Conservation (phyloP, 75 land plant genomes). For the Selaginella tamariscina region DNA sequence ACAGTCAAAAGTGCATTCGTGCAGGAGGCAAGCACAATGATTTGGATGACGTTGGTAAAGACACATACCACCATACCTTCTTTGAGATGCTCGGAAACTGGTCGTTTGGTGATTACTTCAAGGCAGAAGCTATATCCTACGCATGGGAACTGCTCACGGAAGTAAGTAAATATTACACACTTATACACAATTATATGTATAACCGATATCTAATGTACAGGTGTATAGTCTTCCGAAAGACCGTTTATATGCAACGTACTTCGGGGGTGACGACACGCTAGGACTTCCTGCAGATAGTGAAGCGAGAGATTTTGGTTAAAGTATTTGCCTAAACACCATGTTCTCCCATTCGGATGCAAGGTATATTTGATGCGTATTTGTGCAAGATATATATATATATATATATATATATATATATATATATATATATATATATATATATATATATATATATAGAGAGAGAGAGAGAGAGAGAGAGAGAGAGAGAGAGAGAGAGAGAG, state of each 20-base stretch:
- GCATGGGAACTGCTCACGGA: conserved; percentile 92
- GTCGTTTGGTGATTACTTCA: conserved; percentile 97
- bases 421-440: too few species aligned
- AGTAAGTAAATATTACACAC: conserved; percentile 21
- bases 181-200: neutral
- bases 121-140: conserved; percentile 74
- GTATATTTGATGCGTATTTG: conserved; percentile 24
- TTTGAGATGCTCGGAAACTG: conserved; percentile 98
- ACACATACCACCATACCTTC: conserved; percentile 93
- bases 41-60: conserved; percentile 93
- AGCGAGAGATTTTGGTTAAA: conserved; percentile 71
- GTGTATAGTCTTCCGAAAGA: conserved; percentile 64
- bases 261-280: conserved; percentile 82
- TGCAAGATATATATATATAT: too few species aligned
- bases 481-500: too few species aligned
- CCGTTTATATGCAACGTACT: conserved; percentile 83
- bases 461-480: too few species aligned
- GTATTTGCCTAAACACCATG: conserved; percentile 47
- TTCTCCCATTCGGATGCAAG: conserved; percentile 92
- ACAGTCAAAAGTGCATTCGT: conserved; percentile 93
- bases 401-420: neutral
- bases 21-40: conserved; percentile 98
- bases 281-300: conserved; percentile 70
- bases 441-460: too few species aligned
- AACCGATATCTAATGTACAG: conserved; percentile 22